Base-by-base conservation (phyloP, 257 asterid genomes). In the Solanum clarkiae region DNA sequence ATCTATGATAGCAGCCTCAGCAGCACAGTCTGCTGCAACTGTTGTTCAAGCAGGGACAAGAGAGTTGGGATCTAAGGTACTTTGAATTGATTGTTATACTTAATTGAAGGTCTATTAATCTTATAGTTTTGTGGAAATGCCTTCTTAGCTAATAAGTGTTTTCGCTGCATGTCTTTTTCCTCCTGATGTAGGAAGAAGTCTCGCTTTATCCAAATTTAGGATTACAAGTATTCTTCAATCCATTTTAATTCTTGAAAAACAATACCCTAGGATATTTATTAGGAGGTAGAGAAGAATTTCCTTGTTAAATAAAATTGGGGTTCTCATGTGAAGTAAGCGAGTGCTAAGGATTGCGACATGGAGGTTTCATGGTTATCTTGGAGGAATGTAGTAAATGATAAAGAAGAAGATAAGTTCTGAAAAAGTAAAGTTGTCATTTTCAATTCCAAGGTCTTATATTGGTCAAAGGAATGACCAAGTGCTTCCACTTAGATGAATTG, bases 41-140 rank as follows among this genome's bases (percentile, higher is more conserved):
- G 98, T 91, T 86, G 96, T 95, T 87, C 98, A 95, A 86, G 94
- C 97, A 47, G 98, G 98, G 87, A 92, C 96, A 4, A 93, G 91
- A 89, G 99, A 95, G 88, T 45, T 95, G 77, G 89, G 96, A 80
- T 88, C 97, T 36, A 94, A 92, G 98, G 98, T 95, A 86, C 71
- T 74, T 85, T 32, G 20, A 26, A 79, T 55, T 40, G 49, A 29
- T 40, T 53, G 44, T 16, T 79, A 26, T 10, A 79, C 65, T 56
- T 29, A 15, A 79, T 74, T 74, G 81, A n/a, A 71, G 54, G 18
- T 71, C 6, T 45, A 42, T 12, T 20, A n/a, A 71, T 44, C 32
- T 11, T 71, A 3, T 71, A 7, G 11, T 49, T 49, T 24, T 75
- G 45, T 49, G 82, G 60, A 75, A 44, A 51, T 75, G 82, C 56